Evolutionary conservation across 768 basidiomycete species (phyloP).

Genomic region (Leccinum sublutescens): DNA sequence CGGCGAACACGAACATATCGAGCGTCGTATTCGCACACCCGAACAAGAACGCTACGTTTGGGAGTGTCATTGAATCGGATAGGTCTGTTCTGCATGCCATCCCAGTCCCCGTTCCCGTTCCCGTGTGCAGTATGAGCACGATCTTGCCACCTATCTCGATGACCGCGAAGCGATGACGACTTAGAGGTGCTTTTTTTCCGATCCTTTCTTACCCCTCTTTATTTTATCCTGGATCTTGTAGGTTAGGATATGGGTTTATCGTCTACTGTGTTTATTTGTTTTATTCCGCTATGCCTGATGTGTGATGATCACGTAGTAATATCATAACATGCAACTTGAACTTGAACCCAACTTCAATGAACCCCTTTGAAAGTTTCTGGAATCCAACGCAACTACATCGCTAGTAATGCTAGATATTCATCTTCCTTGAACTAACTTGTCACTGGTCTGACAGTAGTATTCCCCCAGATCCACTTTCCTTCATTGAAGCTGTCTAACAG

Average conservation of each 20-base stretch:
- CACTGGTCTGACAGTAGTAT: background rate
- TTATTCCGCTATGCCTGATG: background rate
- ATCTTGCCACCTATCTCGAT: background rate
- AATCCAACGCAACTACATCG: no score
- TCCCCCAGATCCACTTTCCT: background rate
- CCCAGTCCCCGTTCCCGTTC: background rate
- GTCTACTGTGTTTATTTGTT: background rate
- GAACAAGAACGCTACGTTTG: background rate
- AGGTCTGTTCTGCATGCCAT: background rate
- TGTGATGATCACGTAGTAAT: background rate
- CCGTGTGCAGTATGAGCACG: background rate
- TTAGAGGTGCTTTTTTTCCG: background rate
- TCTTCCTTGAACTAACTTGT: background rate
- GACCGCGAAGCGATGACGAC: background rate
- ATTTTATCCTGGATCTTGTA: background rate
- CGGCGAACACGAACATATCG: conserved; percentile 9
- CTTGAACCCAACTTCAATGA: no score
- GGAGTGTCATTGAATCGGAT: background rate
- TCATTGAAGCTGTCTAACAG: background rate
- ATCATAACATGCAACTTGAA: background rate
- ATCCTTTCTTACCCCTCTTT: background rate
- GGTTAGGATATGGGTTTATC: background rate
- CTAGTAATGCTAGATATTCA: background rate
- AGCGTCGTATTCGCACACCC: background rate
- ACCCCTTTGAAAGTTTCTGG: no score